Conservation (phyloP, 352 stramenopile species). For the Blastocystis sp. region DNA sequence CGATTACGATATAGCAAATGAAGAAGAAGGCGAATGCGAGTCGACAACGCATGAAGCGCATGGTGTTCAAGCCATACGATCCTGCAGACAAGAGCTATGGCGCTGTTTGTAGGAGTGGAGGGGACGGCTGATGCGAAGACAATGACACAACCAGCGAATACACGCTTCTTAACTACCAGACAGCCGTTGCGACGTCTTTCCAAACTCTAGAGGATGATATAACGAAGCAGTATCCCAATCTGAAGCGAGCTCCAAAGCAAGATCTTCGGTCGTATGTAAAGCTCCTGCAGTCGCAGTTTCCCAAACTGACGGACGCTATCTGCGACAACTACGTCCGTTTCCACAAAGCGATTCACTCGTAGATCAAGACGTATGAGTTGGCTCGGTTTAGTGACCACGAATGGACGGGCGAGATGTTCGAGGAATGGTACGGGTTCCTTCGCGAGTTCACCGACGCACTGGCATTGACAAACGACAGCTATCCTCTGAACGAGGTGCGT, state of each 20-base stretch:
- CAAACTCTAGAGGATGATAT: slow-evolving; percentile 47
- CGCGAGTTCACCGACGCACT: slow-evolving; percentile 19
- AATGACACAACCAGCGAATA: neutral
- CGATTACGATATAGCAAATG: slow-evolving; percentile 39
- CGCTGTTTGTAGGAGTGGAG: neutral
- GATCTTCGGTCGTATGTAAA: slow-evolving; percentile 44
- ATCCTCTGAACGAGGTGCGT: neutral
- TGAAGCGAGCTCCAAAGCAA: slow-evolving; percentile 28
- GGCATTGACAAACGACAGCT: neutral
- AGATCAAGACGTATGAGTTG: slow-evolving; percentile 49
- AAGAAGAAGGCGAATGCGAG: slow-evolving; percentile 22
- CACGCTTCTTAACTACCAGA: slow-evolving; percentile 26
- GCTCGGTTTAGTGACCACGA: slow-evolving; percentile 47
- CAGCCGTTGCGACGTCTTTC: slow-evolving; percentile 20
- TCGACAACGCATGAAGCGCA: slow-evolving; percentile 10
- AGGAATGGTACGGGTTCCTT: slow-evolving; percentile 37
- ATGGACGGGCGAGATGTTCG: slow-evolving; percentile 49
- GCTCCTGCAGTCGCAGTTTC: slow-evolving; percentile 26
- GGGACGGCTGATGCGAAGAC: neutral
- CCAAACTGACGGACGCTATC: slow-evolving; percentile 40
- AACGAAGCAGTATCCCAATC: slow-evolving; percentile 35
- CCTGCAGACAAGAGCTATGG: slow-evolving; percentile 14
- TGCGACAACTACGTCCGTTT: slow-evolving; percentile 31
- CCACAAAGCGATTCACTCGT: neutral
- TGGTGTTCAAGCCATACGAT: neutral